Conservation (phyloP, 2,329 filamentous ascomycete species). For the Thielaviopsis ethacetica region DNA sequence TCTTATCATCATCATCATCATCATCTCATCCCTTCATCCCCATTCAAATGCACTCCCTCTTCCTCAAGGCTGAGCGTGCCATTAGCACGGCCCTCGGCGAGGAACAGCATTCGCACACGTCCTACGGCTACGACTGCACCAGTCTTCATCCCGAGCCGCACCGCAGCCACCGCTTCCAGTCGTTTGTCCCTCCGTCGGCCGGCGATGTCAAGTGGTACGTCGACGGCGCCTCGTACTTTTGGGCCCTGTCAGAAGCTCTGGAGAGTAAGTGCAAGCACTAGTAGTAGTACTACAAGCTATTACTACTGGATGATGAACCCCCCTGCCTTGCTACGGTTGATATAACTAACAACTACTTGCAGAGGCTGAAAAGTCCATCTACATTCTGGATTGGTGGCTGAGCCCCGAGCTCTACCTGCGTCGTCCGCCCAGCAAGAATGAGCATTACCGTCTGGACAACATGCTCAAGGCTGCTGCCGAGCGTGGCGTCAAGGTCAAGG, state of each 20-base stretch:
- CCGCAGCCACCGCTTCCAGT: slow-evolving; percentile 38
- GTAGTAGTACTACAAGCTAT: too few species aligned
- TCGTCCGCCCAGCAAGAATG: slow-evolving; percentile 63
- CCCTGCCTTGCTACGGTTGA: too few species aligned
- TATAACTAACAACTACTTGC: not conserved
- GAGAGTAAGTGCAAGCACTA: slow-evolving; percentile 46
- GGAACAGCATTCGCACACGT: slow-evolving; percentile 29
- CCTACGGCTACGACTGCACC: slow-evolving; percentile 25
- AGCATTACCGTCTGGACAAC: slow-evolving; percentile 68
- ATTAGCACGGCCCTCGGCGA: slow-evolving; percentile 18
- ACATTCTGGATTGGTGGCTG: slow-evolving; percentile 84
- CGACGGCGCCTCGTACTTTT: slow-evolving; percentile 72
- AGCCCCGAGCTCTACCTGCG: slow-evolving; percentile 78
- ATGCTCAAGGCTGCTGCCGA: slow-evolving; percentile 71
- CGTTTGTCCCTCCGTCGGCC: slow-evolving; percentile 57
- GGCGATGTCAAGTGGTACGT: slow-evolving; percentile 80
- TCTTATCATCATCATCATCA: not conserved
- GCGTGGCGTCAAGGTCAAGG: slow-evolving; percentile 66
- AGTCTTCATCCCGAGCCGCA: slow-evolving; percentile 26
- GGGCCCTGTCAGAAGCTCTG: slow-evolving; percentile 64
- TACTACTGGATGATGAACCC: too few species aligned
- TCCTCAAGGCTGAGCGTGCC: slow-evolving; percentile 27
- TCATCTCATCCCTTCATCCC: not conserved
- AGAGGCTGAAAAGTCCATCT: slow-evolving; percentile 60
- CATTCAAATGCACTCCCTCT: slow-evolving; percentile 18